A percentile compares a stretch with the other conserved stretches of the same genome.
phyloP scores from a whole-genome alignment of 352 stramenopile species.

The Elongisporangium anandrum region DNA sequence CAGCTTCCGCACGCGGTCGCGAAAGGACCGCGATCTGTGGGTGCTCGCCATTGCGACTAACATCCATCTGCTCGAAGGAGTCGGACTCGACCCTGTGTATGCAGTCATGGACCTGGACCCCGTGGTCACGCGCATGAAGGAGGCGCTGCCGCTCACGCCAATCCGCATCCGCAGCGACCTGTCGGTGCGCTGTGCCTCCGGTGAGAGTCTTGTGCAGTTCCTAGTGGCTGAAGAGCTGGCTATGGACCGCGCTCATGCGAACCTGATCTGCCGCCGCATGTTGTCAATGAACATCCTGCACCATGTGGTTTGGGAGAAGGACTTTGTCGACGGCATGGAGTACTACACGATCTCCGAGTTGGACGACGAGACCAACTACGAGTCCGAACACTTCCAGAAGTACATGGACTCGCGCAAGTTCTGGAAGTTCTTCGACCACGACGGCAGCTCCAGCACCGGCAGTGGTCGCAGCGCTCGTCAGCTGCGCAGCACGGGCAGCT shows the following conservation, averaged over 20 bases:
- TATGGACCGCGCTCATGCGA: slow-evolving; percentile 42
- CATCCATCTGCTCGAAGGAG: slow-evolving; percentile 43
- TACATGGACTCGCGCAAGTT: slow-evolving; percentile 81
- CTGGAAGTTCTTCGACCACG: slow-evolving; percentile 68
- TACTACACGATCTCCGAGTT: slow-evolving; percentile 64
- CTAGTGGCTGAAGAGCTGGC: slow-evolving; percentile 51
- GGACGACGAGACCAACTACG: slow-evolving; percentile 54
- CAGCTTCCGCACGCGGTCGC: slow-evolving; percentile 72
- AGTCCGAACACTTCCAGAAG: slow-evolving; percentile 73
- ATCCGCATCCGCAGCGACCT: slow-evolving; percentile 69
- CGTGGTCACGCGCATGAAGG: slow-evolving; percentile 49
- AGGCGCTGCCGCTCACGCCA: slow-evolving; percentile 43
- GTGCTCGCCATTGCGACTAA: slow-evolving; percentile 63
- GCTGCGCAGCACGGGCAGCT: slow-evolving; percentile 26
- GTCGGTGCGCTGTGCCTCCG: slow-evolving; percentile 54
- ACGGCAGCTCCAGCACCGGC: slow-evolving; percentile 5
- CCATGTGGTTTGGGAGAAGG: slow-evolving; percentile 81
- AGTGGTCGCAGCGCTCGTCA: slow-evolving; percentile 12
- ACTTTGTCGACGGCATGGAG: slow-evolving; percentile 76
- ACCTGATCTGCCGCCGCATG: slow-evolving; percentile 48
- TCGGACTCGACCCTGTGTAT: slow-evolving; percentile 43
- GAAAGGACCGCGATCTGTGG: slow-evolving; percentile 76
- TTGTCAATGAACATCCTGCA: slow-evolving; percentile 84
- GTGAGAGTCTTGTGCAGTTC: slow-evolving; percentile 69
- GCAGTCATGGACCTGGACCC: slow-evolving; percentile 50